Base-by-base conservation (phyloP, 2,329 filamentous ascomycete species). In the Huntiella savannae region DNA sequence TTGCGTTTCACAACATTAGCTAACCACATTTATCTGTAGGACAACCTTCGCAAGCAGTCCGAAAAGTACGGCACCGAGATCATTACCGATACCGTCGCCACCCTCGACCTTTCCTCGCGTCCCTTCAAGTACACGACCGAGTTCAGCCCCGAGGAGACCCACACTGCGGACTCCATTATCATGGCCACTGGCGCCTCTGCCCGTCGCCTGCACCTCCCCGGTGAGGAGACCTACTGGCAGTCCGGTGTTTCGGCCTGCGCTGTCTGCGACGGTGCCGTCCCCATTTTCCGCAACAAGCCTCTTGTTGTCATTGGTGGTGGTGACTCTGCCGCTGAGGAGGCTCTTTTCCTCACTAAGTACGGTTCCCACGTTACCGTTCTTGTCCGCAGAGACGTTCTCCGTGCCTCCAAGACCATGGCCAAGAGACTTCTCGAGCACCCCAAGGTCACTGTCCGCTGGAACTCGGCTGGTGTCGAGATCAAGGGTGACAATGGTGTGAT, bases 171-270 rank as follows among this genome's bases (percentile, higher is more conserved):
- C 61, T 72, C 85, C 40, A 67, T 98, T 56, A 94, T 98, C 64
- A 77, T 98, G 54, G 92, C 91, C 36, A 98, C 91, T 1, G 91
- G 91, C 54, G 91, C 92, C 42, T 94, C 88, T 52, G 91, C 91
- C 33, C 73, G 83, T 54, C 75, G 92, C 52, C 68, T 98, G 47
- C 69, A 80, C 60, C 74, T 98, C 40, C 69, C 77, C 10, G 92
- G 91, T 46, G 91, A 98, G 69, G 82, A 93, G 47, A 82, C 79
- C 62, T 98, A 86, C 74, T 98, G 92, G 92, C 87, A 94, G 61
- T 91, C 82, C 61, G 91, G 91, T 54, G 85, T 98, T 59, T 91
- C 82, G 45, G 91, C 91, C 43, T 98, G 91, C 64, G 91, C 91
- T 33, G 91, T 98, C 42, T 98, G 91, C 65, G 91, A 98, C 59